Conservation (phyloP, 148 eudicot species). For the Talinum fruticosum region DNA sequence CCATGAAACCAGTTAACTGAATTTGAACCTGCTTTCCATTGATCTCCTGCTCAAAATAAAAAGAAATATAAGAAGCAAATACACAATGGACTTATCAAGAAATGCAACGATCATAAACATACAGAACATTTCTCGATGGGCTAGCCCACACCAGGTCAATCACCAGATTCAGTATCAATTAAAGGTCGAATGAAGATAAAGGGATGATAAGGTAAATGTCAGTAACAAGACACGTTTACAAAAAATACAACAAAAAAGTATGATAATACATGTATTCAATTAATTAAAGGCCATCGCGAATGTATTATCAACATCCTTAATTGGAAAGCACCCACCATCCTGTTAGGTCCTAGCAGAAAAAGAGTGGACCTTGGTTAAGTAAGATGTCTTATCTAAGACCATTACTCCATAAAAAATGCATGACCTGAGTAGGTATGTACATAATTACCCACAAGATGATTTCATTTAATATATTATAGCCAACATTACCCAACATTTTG, state of each 20-base stretch:
- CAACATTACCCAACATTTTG: neutral
- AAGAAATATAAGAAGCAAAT: neutral
- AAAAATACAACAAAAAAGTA: neutral
- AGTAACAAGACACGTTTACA: neutral
- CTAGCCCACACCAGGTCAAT: neutral
- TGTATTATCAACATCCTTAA: neutral
- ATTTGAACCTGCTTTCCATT: conserved; percentile 92
- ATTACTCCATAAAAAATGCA: neutral
- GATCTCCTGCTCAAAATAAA: conserved; percentile 48
- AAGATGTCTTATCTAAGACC: neutral
- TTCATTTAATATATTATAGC: neutral
- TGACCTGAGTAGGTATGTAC: neutral
- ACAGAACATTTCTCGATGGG: neutral
- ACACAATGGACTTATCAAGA: neutral
- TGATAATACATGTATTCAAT: neutral
- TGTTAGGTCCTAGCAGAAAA: neutral
- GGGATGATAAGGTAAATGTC: neutral
- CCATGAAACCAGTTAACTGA: conserved; percentile 93
- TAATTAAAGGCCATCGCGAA: neutral
- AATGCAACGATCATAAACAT: neutral
- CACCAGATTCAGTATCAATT: neutral
- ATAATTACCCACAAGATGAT: neutral
- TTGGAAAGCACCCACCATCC: neutral
- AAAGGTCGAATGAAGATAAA: neutral
- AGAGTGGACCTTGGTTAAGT: neutral